Percentiles rank a stretch among this genome's conserved stretches.
phyloP scores from a whole-genome alignment of 768 basidiomycete species.

The Tylopilus balloui region DNA sequence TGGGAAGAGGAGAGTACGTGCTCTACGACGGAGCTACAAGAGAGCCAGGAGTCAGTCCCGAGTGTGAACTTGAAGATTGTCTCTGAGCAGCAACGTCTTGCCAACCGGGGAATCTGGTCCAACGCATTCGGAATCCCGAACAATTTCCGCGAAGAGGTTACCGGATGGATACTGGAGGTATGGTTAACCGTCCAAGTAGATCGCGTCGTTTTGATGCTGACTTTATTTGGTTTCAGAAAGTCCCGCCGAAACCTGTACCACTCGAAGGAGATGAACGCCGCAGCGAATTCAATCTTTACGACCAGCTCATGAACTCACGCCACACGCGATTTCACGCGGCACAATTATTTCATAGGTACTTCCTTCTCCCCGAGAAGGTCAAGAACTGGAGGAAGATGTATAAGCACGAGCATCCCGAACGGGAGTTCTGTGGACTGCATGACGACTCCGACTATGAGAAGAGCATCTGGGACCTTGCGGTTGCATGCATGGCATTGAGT shows the following conservation, averaged over 20 bases:
- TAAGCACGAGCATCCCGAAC: not conserved
- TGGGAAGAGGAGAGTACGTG: constrained; percentile 19
- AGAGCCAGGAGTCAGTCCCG: not conserved
- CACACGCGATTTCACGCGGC: constrained; percentile 66
- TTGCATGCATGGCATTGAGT: constrained; percentile 56
- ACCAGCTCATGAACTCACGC: constrained; percentile 50
- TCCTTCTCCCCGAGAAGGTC: constrained; percentile 34
- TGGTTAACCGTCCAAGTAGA: not conserved
- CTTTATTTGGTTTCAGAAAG: constrained; percentile 3
- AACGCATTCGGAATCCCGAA: constrained; percentile 31
- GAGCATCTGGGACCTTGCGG: constrained; percentile 53
- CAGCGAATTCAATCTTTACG: constrained; percentile 32
- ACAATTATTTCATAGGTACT: constrained; percentile 56
- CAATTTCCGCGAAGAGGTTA: constrained; percentile 32
- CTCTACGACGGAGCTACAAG: constrained; percentile 22
- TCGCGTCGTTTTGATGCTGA: not conserved
- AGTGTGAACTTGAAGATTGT: not conserved
- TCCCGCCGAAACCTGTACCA: constrained; percentile 1
- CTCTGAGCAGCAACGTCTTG: not conserved
- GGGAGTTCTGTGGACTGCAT: not conserved
- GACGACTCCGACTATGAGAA: constrained; percentile 19
- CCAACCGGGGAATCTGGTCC: constrained; percentile 12
- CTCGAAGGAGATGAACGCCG: not conserved
- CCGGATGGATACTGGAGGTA: constrained; percentile 48
- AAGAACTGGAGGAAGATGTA: constrained; percentile 9